These are phyloP conservation scores for Paecilomyces variotii DNA, from an alignment of 2,329 filamentous ascomycete genomes.

Conservation along the genomic window DNA sequence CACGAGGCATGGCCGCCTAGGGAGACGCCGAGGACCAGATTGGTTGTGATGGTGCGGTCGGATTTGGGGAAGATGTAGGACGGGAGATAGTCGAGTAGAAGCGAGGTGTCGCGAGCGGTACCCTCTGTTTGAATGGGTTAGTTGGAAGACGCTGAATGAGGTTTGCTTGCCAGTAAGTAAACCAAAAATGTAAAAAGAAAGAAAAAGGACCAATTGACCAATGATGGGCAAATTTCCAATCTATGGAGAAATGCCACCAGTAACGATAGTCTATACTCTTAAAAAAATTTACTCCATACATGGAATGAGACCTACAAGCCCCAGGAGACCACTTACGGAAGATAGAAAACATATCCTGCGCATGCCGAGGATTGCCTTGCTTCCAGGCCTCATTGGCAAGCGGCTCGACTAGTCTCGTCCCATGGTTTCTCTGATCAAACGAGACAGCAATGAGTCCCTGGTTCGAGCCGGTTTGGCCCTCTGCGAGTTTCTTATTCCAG, in stretches of 20 bases:
- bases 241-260: not conserved
- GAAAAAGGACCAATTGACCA: not conserved
- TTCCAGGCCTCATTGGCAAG: slow-evolving; percentile 71
- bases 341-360: slow-evolving; percentile 82
- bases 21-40: slow-evolving; percentile 74
- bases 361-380: slow-evolving; percentile 69
- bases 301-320: not conserved
- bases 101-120: slow-evolving; percentile 65
- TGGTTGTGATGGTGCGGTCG: slow-evolving; percentile 44
- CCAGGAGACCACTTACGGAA: slow-evolving; percentile 47
- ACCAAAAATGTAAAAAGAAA: not conserved
- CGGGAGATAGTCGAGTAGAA: slow-evolving; percentile 69
- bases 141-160: not conserved
- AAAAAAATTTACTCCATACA: not conserved
- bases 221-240: not conserved
- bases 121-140: slow-evolving; percentile 36
- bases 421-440: slow-evolving; percentile 93
- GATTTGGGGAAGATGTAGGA: slow-evolving; percentile 59
- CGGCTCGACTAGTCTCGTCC: slow-evolving; percentile 59
- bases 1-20: slow-evolving; percentile 83
- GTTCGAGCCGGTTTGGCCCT: slow-evolving; percentile 18
- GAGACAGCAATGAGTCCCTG: slow-evolving; percentile 67
- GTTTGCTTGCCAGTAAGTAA: not conserved
- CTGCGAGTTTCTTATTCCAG: slow-evolving; percentile 49
- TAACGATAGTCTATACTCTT: not conserved